Evolutionary conservation across 208 protist genomes (phyloP), one percentile per base, ranked within the genome.

Genomic region (Cochliopodium minus): DNA sequence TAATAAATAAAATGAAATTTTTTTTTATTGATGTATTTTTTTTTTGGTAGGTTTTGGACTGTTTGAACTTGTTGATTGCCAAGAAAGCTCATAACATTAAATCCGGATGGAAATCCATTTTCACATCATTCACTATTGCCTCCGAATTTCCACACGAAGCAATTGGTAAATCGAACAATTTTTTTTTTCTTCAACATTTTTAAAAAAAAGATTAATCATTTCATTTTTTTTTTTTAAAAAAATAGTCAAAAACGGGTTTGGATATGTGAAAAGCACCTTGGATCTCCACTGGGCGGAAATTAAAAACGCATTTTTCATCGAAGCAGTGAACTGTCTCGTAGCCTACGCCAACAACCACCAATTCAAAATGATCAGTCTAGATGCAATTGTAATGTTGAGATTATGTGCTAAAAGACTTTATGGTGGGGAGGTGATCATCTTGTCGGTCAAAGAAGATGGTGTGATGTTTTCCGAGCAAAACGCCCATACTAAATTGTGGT

Each of bases 61-160:
- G 74, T 48, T 25, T 85, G 0, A 45, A 17, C 5, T 58, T 79
- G 33, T 74, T 89, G 33, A 54, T 85, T 4, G 56, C 70, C 23
- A 26, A 62, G 1, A 57, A 61, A 42, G 40, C 57, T 20, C 23
- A 54, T 4, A 76, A 77, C 52, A 77, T 90, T 25, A 82, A 74
- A 57, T 83, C 74, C 4, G 84, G 84, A 34, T 90, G 84, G 84
- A 75, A 68, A 40, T 55, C 61, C 0, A 73, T 88, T 28, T 78
- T 85, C 46, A 52, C 36, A 13, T 58, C 81, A 3, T 46, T 87
- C 15, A 54, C 46, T 15, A 29, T 61, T 13, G 73, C 67, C 4
- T 73, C 74, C 11, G 34, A 9, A 1, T 67, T 73, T 48, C 26
- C 23, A n/a, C 22, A 65, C 17, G 35, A 35, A 40, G 51, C 34